Base-by-base conservation (phyloP, 345 rosid genomes). In the Populus pruinosa region DNA sequence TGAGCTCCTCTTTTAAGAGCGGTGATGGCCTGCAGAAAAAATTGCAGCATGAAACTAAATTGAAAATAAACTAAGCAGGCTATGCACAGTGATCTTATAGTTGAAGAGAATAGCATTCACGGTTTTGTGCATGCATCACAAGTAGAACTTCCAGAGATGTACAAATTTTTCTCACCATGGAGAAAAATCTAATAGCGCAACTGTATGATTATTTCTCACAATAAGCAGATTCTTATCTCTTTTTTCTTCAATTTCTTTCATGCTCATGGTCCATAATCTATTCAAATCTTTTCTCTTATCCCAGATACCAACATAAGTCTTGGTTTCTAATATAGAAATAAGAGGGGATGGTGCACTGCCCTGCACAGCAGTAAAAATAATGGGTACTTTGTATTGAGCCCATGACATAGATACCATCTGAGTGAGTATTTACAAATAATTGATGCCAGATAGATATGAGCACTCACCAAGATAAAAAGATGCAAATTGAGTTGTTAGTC, bases 1-100 rank as follows among this genome's bases (percentile, higher is more conserved):
- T 35, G 20, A 18, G 71, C 71, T 36, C 71, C 71, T 67, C 39
- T 67, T 41, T 67, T 67, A 38, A 67, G 71, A 18, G 71, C 49
- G 3, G n/a, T 35, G 39, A 67, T 67, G 71, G 49, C 71, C 71
- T 67, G 49, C 0, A 8, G n/a, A 2, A 6, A 18, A 67, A 2
- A 67, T 13, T 9, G 17, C n/a, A 67, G 7, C 49, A 36, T 38
- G 14, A n/a, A 17, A 14, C n/a, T 33, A 8, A 67, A 67, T 35
- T 18, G 39, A 67, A 36, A 35, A 67, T 50, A 50, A 50, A 50
- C 56, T 50, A 50, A 18, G 8, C 56, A 50, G 2, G 21, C 21
- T 49, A 49, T 49, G 55, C 55, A 49, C 55, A 49, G 44, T 41
- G 44, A 41, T 41, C 44, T 41, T 41, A 41, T 41, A 41, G 44